Evolutionary conservation across 306 rosid species (phyloP).

Genomic region (Acacia crassicarpa): DNA sequence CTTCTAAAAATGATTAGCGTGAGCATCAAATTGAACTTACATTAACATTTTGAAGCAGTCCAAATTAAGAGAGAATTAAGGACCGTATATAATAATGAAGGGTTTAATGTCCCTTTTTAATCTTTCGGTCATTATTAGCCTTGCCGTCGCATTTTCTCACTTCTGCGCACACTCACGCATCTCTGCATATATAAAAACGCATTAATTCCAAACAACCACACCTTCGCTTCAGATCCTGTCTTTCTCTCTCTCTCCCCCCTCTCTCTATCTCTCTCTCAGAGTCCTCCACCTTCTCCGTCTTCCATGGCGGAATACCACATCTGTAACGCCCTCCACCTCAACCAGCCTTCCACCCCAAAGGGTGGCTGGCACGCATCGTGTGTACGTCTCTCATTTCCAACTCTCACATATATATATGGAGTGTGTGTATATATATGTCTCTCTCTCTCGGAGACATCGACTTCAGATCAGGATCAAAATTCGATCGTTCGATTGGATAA

Average conservation of each 20-base stretch:
- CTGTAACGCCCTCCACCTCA: conserved; percentile 14
- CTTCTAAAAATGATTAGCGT: too few relatives aligned
- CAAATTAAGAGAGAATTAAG: too few relatives aligned
- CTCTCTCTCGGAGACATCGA: too few relatives aligned
- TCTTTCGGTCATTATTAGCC: not conserved
- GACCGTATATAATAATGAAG: too few relatives aligned
- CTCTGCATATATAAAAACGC: not conserved
- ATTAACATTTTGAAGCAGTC: too few relatives aligned
- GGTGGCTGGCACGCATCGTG: conserved; percentile 58
- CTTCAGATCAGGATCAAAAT: too few relatives aligned
- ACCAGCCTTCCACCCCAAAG: not conserved
- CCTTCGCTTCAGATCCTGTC: not conserved
- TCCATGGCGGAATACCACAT: conserved; percentile 24
- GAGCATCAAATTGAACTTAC: too few relatives aligned
- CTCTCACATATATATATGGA: too few relatives aligned
- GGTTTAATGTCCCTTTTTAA: too few relatives aligned
- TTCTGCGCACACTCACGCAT: not conserved
- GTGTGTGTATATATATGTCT: too few relatives aligned
- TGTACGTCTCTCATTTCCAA: conserved; percentile 25
- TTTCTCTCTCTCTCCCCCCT: too few relatives aligned
- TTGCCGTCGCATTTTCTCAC: not conserved
- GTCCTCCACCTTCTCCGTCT: not conserved
- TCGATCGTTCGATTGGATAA: too few relatives aligned
- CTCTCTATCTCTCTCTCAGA: not conserved
- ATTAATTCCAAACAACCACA: not conserved